A percentile compares a stretch with the other conserved stretches of the same genome.
phyloP scores from a whole-genome alignment of 2,329 filamentous ascomycete species.

The Fusarium sp. region DNA sequence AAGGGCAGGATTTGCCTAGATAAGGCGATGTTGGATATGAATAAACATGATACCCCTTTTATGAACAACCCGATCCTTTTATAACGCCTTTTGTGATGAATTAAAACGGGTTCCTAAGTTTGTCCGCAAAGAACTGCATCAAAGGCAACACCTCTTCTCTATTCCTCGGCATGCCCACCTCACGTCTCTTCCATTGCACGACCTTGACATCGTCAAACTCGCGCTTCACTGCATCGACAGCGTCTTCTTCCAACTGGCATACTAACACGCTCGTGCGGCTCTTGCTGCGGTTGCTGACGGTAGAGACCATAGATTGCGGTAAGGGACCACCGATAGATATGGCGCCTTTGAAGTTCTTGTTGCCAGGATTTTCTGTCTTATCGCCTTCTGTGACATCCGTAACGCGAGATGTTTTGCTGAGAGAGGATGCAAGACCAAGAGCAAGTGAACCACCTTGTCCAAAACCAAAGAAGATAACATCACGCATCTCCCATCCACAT shows the following conservation, averaged over 20 bases:
- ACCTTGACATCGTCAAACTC: conserved; percentile 78
- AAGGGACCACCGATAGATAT: conserved; percentile 75
- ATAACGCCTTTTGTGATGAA: background rate
- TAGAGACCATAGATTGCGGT: conserved; percentile 66
- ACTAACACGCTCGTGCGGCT: conserved; percentile 75
- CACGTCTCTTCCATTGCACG: conserved; percentile 77
- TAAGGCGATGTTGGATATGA: conserved; percentile 20
- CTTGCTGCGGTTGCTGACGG: conserved; percentile 65
- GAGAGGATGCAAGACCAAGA: conserved; percentile 67
- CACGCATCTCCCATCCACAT: conserved; percentile 72
- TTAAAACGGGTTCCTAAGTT: conserved; percentile 61
- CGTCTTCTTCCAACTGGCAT: conserved; percentile 73
- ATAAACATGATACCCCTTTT: conserved; percentile 48
- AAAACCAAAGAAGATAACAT: conserved; percentile 76
- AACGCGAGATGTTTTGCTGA: conserved; percentile 56
- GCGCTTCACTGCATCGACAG: conserved; percentile 74
- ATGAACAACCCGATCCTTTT: background rate
- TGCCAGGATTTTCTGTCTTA: conserved; percentile 13
- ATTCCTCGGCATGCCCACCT: conserved; percentile 86
- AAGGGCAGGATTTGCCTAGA: conserved; percentile 33
- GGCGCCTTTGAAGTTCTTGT: conserved; percentile 65
- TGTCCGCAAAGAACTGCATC: conserved; percentile 85
- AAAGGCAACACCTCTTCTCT: conserved; percentile 90
- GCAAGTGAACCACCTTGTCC: conserved; percentile 78
- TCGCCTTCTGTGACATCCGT: conserved; percentile 53